Evolutionary conservation across 257 asterid species (phyloP).

Genomic region (Plantago major): DNA sequence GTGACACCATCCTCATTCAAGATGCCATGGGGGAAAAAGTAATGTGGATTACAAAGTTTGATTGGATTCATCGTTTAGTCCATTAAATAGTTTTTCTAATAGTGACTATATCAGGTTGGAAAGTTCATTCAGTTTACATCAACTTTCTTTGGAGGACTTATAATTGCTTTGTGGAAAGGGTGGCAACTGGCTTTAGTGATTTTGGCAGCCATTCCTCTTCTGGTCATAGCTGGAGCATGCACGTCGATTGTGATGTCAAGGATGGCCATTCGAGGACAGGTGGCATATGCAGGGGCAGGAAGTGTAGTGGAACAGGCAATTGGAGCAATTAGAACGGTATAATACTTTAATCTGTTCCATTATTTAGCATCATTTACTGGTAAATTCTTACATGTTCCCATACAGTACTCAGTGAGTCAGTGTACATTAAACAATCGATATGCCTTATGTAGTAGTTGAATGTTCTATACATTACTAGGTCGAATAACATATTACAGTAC

Average conservation of each 20-base stretch:
- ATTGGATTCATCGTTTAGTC: background rate
- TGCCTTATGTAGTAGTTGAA: too few relatives aligned
- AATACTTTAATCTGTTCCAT: background rate
- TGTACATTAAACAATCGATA: too few relatives aligned
- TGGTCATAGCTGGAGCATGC: conserved; percentile 38
- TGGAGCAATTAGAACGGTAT: conserved; percentile 78
- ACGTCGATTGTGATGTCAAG: conserved; percentile 36
- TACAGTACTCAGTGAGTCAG: too few relatives aligned
- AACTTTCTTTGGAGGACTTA: conserved; percentile 41
- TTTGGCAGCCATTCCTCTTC: conserved; percentile 35
- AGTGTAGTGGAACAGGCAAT: conserved; percentile 66
- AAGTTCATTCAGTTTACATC: conserved; percentile 40
- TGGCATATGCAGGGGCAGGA: conserved; percentile 75
- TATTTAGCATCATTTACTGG: too few relatives aligned
- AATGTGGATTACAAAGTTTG: background rate
- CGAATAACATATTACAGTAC: too few relatives aligned
- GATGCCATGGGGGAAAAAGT: conserved; percentile 90
- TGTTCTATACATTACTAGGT: too few relatives aligned
- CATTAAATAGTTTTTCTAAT: background rate
- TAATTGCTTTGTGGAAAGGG: conserved; percentile 44
- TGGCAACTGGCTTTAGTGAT: conserved; percentile 43
- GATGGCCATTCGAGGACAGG: conserved; percentile 50
- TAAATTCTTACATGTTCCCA: too few relatives aligned
- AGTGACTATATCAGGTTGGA: conserved; percentile 36
- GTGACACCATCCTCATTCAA: conserved; percentile 66